A percentile compares a stretch with the other conserved stretches of the same genome.
Conservation (phyloP, 2,329 filamentous ascomycete species). For the Amesomyces nigricolor region DNA sequence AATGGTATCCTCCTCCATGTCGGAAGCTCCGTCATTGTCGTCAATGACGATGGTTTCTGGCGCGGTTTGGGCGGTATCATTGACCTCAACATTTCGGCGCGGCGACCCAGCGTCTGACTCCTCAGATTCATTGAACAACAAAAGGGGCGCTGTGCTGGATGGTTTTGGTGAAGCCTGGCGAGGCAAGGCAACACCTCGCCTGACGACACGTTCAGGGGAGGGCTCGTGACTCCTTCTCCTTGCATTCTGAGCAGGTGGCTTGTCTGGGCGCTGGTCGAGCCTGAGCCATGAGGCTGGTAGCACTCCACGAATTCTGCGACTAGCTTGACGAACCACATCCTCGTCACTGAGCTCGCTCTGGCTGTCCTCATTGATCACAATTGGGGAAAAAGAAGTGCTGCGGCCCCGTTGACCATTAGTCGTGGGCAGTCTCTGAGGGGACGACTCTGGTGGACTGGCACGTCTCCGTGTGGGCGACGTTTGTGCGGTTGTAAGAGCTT, state of each 20-base stretch:
- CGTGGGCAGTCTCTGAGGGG: not conserved
- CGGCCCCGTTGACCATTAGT: not conserved
- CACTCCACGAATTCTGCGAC: slow-evolving; percentile 52
- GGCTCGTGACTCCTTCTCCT: slow-evolving; percentile 30
- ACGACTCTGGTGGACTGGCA: not conserved
- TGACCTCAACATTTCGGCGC: not conserved
- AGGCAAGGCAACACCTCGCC: slow-evolving; percentile 47
- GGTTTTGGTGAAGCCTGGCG: slow-evolving; percentile 32
- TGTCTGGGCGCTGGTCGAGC: slow-evolving; percentile 45
- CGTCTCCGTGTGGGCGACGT: not conserved
- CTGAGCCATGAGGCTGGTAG: slow-evolving; percentile 63
- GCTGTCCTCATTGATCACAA: slow-evolving; percentile 17
- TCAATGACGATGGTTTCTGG: slow-evolving; percentile 2
- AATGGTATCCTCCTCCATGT: slow-evolving; percentile 47
- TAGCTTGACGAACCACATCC: slow-evolving; percentile 36
- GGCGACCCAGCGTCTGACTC: slow-evolving; percentile 31
- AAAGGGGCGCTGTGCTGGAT: slow-evolving; percentile 31
- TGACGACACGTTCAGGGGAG: slow-evolving; percentile 36
- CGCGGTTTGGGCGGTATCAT: not conserved
- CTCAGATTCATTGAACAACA: slow-evolving; percentile 45
- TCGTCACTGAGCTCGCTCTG: slow-evolving; percentile 28
- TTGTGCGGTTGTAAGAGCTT: slow-evolving; percentile 9
- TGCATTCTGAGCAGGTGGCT: slow-evolving; percentile 30
- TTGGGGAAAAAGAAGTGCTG: slow-evolving; percentile 5
- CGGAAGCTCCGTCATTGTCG: slow-evolving; percentile 28